phyloP scores from a whole-genome alignment of 2,329 filamentous ascomycete genomes.

The Setomelanomma holmii region DNA sequence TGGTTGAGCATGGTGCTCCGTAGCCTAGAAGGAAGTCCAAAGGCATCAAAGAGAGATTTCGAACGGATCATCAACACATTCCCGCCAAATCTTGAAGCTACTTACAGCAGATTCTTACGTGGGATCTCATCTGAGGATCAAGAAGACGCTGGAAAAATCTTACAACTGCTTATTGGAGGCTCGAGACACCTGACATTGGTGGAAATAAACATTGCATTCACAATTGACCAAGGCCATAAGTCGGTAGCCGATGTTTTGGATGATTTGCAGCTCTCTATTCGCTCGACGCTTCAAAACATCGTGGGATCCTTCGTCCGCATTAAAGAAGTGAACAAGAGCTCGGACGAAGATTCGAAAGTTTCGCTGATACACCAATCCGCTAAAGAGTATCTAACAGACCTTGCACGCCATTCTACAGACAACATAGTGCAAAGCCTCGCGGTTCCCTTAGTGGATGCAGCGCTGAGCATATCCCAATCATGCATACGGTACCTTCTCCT shows the following conservation, averaged over 20 bases:
- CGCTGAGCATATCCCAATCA: constrained; percentile 16
- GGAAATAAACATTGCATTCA: constrained; percentile 47
- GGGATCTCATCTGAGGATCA: constrained; percentile 32
- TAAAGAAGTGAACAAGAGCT: not conserved
- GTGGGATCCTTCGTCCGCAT: constrained; percentile 46
- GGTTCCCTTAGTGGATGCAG: constrained; percentile 12
- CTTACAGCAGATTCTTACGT: constrained; percentile 42
- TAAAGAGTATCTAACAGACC: constrained; percentile 45
- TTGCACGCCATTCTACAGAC: constrained; percentile 17
- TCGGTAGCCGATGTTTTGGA: constrained; percentile 28
- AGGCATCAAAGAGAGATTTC: constrained; percentile 21
- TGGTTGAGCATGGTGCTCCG: constrained; percentile 50
- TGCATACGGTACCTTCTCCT: constrained; percentile 39
- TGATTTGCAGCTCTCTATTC: constrained; percentile 37
- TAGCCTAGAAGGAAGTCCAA: constrained; percentile 38
- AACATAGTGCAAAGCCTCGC: constrained; percentile 10
- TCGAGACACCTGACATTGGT: constrained; percentile 41
- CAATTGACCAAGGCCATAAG: constrained; percentile 27
- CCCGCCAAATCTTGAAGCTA: constrained; percentile 37
- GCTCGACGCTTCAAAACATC: constrained; percentile 38
- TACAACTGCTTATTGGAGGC: constrained; percentile 45
- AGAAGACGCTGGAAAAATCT: constrained; percentile 32
- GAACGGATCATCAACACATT: constrained; percentile 39
- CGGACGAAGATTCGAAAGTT: constrained; percentile 30
- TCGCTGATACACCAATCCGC: constrained; percentile 48